Conservation (phyloP, 225 moss, liverwort and hornwort species). For the Sphagnum tenellum region DNA sequence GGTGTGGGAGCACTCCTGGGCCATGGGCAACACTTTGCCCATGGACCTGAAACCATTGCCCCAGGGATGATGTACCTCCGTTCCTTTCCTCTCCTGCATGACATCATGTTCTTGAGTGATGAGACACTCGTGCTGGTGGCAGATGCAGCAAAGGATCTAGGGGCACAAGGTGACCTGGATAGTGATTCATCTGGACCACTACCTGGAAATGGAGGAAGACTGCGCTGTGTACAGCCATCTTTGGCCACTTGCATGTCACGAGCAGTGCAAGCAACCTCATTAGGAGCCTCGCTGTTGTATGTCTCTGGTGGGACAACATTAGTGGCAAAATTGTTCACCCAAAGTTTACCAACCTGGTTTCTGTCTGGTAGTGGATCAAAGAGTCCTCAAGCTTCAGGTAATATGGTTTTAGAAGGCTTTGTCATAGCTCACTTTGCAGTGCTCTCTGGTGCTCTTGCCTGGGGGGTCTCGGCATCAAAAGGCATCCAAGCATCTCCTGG, state of each 20-base stretch:
- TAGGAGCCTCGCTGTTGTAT: conserved; percentile 73
- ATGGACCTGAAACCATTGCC: conserved; percentile 25
- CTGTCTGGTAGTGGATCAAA: conserved; percentile 46
- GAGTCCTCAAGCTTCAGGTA: conserved; percentile 36
- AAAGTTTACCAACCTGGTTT: conserved; percentile 85
- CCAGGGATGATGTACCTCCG: conserved; percentile 72
- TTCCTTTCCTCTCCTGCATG: conserved; percentile 57
- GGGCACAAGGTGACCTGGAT: conserved; percentile 19
- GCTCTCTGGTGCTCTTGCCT: conserved; percentile 73
- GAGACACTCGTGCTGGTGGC: conserved; percentile 71
- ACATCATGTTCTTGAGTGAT: conserved; percentile 84
- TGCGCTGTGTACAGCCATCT: conserved; percentile 55
- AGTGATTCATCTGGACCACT: conserved; percentile 19
- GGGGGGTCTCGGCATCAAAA: conserved; percentile 56
- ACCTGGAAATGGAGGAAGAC: conserved; percentile 13
- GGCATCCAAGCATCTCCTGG: conserved; percentile 19
- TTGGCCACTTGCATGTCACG: conserved; percentile 48
- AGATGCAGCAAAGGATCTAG: conserved; percentile 55
- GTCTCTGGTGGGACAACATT: conserved; percentile 78
- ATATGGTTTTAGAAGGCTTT: conserved; percentile 66
- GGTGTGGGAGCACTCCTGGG: conserved; percentile 85
- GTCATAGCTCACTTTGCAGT: conserved; percentile 75
- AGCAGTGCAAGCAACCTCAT: conserved; percentile 60
- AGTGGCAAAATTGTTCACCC: conserved; percentile 64
- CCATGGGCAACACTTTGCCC: conserved; percentile 28